A percentile compares a stretch with the other conserved stretches of the same genome.
These are phyloP conservation scores for Bacterosira constricta DNA, from an alignment of 108 stramenopile genomes.

Conservation along the genomic window DNA sequence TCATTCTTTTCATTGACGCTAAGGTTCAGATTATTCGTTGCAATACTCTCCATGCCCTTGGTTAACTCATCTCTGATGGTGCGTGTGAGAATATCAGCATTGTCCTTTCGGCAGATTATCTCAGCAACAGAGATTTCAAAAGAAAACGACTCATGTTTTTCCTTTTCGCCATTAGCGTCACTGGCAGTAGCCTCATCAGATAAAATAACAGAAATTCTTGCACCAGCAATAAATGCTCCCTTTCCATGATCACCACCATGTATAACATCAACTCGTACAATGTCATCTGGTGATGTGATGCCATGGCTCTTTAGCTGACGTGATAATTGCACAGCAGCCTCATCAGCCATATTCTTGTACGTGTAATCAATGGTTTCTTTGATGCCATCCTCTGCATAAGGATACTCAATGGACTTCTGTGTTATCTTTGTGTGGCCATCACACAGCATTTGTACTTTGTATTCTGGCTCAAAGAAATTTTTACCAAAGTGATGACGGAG, in stretches of 20 bases:
- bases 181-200: too few relatives aligned
- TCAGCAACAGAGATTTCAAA: neutral
- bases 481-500: conserved; percentile 1
- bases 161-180: too few relatives aligned
- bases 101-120: conserved; percentile 6
- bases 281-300: neutral
- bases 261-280: neutral
- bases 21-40: neutral
- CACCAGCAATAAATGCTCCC: neutral
- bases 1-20: neutral
- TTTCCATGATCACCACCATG: neutral
- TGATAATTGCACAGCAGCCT: neutral
- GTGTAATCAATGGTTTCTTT: neutral
- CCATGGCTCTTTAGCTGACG: neutral
- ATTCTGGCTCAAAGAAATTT: neutral
- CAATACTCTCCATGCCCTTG: neutral
- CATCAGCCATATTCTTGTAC: neutral
- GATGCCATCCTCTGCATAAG: neutral
- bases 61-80: neutral
- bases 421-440: neutral
- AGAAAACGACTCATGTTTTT: neutral
- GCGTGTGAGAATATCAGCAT: neutral
- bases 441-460: neutral
- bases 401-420: neutral
- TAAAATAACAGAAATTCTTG: neutral